Base-by-base conservation (phyloP, 495 filamentous ascomycete genomes). In the Aspergillus haitiensis region DNA sequence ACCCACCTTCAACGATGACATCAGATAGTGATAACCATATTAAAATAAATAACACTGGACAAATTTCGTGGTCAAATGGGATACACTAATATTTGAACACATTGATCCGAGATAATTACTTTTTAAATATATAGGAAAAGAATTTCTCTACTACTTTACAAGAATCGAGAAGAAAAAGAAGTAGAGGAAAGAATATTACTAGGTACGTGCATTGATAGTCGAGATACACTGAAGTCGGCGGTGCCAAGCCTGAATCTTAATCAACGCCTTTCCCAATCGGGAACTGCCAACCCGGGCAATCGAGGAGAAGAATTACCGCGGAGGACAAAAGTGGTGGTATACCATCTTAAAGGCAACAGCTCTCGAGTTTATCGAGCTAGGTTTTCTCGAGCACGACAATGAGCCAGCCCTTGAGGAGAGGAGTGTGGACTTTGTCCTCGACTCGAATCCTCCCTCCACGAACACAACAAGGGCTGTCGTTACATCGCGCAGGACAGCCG, bases 371-470 rank as follows among this genome's bases (percentile, higher is more conserved):
- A 16, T 47, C 7, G 10, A 13, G 40, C 16, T 31, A 48, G 45
- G 37, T 52, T 55, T 36, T 40, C 49, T 35, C 51, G 32, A 46
- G 35, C 31, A 58, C 45, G 59, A 62, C 62, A 62, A 76, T 76
- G 75, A 63, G 66, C 67, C 71, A 69, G 66, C 64, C 69, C 65
- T 64, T 77, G 62, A 69, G 73, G 67, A 70, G 67, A 68, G 70
- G 74, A 63, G 72, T 68, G 50, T 64, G 70, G 69, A 56, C 72
- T 68, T 58, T 78, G 48, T 73, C 74, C 55, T 72, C 70, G 69
- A 69, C 75, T 50, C 63, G 71, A 63, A 65, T 73, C 59, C 64
- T 75, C 49, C 66, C 72, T 67, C 67, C 64, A 12, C 64, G 64
- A 27, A 55, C 60, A 55, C 68, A 62, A 65, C 68, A 68, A 65